Evolutionary conservation across 768 basidiomycete species (phyloP), one percentile per base, ranked within the genome.

Genomic region (Russula lepida): DNA sequence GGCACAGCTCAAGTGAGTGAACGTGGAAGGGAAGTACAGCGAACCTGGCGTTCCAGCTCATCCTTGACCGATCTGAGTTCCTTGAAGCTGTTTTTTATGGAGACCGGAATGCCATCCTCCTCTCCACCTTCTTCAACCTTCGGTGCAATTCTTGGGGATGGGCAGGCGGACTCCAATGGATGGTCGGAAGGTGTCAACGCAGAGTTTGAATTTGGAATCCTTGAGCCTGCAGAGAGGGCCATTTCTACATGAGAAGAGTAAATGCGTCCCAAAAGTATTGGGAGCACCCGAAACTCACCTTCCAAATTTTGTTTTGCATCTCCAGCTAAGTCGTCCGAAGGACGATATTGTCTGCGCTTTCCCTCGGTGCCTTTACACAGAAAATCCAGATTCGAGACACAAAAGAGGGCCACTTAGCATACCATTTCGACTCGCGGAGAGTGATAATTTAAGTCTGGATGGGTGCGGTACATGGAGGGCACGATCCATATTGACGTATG

Each of bases 1-100:
- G 32, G 12, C 46, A 43, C 33, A 35, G 46, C 3, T 64, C 25
- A 35, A 39, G 49, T 28, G 19, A 55, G 39, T 33, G 47, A 35
- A 21, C 41, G 12, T 17, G 21, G 23, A 51, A 44, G 33, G 6
- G 11, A 41, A 51, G 9, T 21, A 17, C 12, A 13, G 21, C 59
- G 23, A 35, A 63, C 62, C 62, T 63, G 62, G 32, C n/a, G 52
- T 43, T 63, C 62, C 13, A 63, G 39, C 19, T 63, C 62, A 43
- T 63, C 62, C 37, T 63, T 63, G 19, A 63, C 52, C 9, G 56
- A 63, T 54, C 52, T 58, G 19, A 58, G 57, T 30, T 63, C 62
- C 35, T 56, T 63, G 12, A 63, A 63, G 52, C 62, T 58, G 28
- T 54, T 63, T 32, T 47, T 63, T 28, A 63, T 54, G 5, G 57